These are phyloP conservation scores for Tulasnella sp. DNA, from an alignment of 768 basidiomycete species.

Conservation along the genomic window DNA sequence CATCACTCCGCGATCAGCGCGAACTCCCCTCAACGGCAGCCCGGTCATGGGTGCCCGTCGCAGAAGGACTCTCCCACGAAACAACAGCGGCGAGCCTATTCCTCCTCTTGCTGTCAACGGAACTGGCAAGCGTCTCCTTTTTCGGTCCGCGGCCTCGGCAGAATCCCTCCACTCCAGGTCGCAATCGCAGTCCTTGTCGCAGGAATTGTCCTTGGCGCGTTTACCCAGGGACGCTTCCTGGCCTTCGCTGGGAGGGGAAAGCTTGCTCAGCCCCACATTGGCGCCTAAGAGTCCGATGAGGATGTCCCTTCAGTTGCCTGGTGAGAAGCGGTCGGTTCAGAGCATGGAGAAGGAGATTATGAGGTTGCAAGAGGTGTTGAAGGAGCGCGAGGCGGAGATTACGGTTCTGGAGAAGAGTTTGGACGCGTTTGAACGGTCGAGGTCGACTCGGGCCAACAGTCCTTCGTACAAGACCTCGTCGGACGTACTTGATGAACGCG, in stretches of 20 bases:
- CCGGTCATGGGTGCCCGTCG: conserved; percentile 2
- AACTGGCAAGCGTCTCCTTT: conserved; percentile 58
- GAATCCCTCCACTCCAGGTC: conserved; percentile 87
- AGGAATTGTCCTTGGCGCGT: conserved; percentile 50
- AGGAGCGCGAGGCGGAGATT: conserved; percentile 89
- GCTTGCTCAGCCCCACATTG: conserved; percentile 19
- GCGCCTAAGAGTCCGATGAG: conserved; percentile 18
- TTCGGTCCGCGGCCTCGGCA: conserved; percentile 76
- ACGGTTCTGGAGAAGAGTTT: conserved; percentile 54
- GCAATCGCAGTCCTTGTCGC: conserved; percentile 89
- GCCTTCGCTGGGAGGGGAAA: conserved; percentile 21
- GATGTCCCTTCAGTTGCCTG: conserved; percentile 16
- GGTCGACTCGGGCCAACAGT: neutral
- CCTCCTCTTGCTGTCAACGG: conserved; percentile 13
- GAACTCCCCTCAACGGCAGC: neutral
- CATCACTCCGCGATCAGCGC: neutral
- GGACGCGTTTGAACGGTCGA: conserved; percentile 4
- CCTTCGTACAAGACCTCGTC: conserved; percentile 12
- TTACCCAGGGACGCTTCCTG: conserved; percentile 27
- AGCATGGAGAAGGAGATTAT: conserved; percentile 94
- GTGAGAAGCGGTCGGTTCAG: conserved; percentile 38
- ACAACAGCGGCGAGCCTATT: neutral
- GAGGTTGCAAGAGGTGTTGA: conserved; percentile 86
- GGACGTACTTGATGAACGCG: conserved; percentile 13
- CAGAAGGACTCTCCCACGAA: neutral